phyloP scores from a whole-genome alignment of 495 filamentous ascomycete genomes.

The Penicillium coffeae region DNA sequence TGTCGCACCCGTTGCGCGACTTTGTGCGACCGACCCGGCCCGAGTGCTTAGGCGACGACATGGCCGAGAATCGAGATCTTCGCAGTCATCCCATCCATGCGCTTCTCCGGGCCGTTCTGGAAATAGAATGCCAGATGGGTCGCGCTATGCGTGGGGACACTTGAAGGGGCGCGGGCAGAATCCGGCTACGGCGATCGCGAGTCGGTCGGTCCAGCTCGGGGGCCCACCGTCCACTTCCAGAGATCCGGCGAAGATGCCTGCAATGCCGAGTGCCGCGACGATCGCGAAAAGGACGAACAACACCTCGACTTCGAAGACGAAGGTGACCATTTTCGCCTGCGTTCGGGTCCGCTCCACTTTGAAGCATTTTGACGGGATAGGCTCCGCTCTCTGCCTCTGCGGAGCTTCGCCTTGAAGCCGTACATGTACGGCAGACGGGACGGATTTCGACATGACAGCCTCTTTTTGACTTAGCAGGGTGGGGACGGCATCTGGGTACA shows the following conservation, averaged over 20 bases:
- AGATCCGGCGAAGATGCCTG: background rate
- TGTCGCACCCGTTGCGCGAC: constrained; percentile 19
- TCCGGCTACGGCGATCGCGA: background rate
- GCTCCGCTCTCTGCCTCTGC: background rate
- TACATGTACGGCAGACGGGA: no score
- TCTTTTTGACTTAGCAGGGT: background rate
- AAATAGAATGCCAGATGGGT: no score
- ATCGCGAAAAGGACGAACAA: background rate
- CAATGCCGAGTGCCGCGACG: no score
- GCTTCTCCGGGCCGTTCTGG: no score
- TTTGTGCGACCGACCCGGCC: constrained; percentile 17
- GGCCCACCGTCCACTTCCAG: background rate
- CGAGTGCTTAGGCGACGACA: constrained; percentile 1
- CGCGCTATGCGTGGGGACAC: background rate
- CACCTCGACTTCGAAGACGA: background rate
- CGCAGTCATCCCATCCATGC: no score
- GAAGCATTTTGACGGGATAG: background rate
- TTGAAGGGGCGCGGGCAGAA: background rate
- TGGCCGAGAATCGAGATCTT: background rate
- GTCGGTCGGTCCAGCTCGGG: background rate
- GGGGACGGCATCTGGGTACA: background rate
- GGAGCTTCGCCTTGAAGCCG: background rate
- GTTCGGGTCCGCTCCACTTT: background rate
- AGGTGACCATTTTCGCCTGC: background rate
- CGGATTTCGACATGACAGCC: no score